Evolutionary conservation across 2,329 filamentous ascomycete genomes (phyloP).

Genomic region (Uncinocarpus reesii): DNA sequence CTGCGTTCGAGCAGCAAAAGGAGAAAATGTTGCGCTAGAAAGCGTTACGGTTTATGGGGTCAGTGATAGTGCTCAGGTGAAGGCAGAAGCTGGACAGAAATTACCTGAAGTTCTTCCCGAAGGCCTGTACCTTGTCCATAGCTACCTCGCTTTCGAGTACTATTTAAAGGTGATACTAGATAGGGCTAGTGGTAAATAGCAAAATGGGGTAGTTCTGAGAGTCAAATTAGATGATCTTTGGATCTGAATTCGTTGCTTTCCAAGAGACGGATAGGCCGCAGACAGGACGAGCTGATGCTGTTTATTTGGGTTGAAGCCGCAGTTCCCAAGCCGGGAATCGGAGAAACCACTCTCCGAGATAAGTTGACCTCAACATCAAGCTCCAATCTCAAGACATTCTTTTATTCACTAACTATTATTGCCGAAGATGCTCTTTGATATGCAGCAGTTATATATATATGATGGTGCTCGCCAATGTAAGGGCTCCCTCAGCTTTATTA

Average conservation of each 20-base stretch:
- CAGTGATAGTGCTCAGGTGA: conserved; percentile 22
- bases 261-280: background rate
- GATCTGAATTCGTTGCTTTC: background rate
- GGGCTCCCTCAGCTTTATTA: background rate
- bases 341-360: conserved; percentile 4
- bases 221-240: background rate
- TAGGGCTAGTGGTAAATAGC: background rate
- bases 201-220: background rate
- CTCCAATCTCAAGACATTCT: too few species aligned
- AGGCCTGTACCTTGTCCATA: conserved; percentile 62
- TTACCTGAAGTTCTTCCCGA: conserved; percentile 61
- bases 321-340: background rate
- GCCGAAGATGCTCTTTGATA: too few species aligned
- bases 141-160: background rate
- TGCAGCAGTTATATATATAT: background rate
- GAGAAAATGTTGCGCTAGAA: conserved; percentile 72
- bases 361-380: background rate
- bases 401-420: too few species aligned
- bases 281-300: background rate
- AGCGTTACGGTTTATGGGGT: background rate
- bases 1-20: conserved; percentile 85
- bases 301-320: conserved; percentile 6
- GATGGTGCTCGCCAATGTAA: background rate
- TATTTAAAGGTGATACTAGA: background rate
- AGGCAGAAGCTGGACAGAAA: conserved; percentile 5